Base-by-base conservation (phyloP, 139 green algal species). In the Micractinium sp. region DNA sequence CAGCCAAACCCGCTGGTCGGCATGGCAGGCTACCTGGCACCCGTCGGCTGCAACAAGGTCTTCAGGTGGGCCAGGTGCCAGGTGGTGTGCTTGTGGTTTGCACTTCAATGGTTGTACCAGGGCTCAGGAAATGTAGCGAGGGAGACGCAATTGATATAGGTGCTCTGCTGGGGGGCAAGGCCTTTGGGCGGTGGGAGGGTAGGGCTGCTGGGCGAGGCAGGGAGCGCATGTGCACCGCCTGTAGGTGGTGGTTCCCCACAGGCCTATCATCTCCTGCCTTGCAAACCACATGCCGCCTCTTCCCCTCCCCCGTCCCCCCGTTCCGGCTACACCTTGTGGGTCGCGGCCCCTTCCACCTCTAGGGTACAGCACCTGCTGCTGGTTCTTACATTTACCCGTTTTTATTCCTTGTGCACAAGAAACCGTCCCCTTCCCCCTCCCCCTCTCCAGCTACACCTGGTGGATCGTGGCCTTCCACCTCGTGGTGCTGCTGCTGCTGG, bases 391-490 rank as follows among this genome's bases (percentile, higher is more conserved):
- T n/a, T n/a, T n/a, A n/a, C n/a, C n/a, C 31, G 23, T 12, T n/a
- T 20, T 29, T 12, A 0, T 29, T 75, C 1, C 53, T n/a, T 29
- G 13, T 71, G 27, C 56, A 61, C 4, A 22, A 15, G 33, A 35
- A 78, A 53, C n/a, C 0, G 23, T 38, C 25, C 29, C 25, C 47
- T 14, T 2, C 47, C 9, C 27, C 53, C 13, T 15, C 80, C 18
- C 35, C 16, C 39, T 16, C 36, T 25, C 36, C 67, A 80, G 69
- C 36, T 89, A 78, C 56, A n/a, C 85, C 25, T 79, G 85, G 89
- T 92, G 78, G 71, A 92, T 92, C 38, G 78, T 47, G 29, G 89
- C 71, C 29, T 92, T 92, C 56, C 31, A 83, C 13, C 53, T 88
- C n/a, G n/a, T 90, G 15, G 69, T 90, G 31, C 56, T 92, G 13